Evolutionary conservation across 2,329 filamentous ascomycete genomes (phyloP).

Genomic region (Taxawa tesnikishii): DNA sequence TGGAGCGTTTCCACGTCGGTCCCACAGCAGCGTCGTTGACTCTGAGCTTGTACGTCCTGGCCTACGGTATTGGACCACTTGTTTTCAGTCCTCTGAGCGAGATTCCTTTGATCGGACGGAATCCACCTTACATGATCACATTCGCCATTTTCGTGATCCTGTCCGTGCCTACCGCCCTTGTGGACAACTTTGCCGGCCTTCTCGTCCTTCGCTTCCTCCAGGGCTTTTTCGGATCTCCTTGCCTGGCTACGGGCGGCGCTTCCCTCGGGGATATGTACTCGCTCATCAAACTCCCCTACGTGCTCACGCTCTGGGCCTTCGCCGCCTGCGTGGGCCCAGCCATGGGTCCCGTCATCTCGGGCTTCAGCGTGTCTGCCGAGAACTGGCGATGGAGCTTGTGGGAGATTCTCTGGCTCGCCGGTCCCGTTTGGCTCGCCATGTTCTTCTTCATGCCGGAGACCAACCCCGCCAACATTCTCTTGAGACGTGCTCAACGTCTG

Average conservation of each 20-base stretch:
- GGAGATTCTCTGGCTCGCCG: conserved; percentile 51
- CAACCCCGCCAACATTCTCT: conserved; percentile 43
- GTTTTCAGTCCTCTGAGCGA: conserved; percentile 56
- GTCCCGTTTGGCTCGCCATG: conserved; percentile 48
- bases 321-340: conserved; percentile 38
- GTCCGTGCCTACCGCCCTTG: conserved; percentile 51
- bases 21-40: conserved; percentile 42
- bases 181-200: conserved; percentile 46
- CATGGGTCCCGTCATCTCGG: conserved; percentile 48
- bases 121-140: conserved; percentile 54
- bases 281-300: conserved; percentile 43
- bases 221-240: conserved; percentile 55
- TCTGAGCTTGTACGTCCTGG: conserved; percentile 51
- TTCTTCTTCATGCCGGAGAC: conserved; percentile 53
- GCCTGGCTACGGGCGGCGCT: conserved; percentile 45
- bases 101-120: conserved; percentile 54
- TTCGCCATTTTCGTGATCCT: conserved; percentile 58
- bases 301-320: conserved; percentile 47
- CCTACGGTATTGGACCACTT: conserved; percentile 43
- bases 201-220: conserved; percentile 50
- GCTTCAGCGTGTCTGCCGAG: conserved; percentile 46
- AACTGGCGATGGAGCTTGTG: conserved; percentile 53
- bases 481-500: conserved; percentile 45
- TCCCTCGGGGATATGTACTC: conserved; percentile 47
- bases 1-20: conserved; percentile 40